Base-by-base conservation (phyloP, 306 rosid species). In the Vigna hirtella region DNA sequence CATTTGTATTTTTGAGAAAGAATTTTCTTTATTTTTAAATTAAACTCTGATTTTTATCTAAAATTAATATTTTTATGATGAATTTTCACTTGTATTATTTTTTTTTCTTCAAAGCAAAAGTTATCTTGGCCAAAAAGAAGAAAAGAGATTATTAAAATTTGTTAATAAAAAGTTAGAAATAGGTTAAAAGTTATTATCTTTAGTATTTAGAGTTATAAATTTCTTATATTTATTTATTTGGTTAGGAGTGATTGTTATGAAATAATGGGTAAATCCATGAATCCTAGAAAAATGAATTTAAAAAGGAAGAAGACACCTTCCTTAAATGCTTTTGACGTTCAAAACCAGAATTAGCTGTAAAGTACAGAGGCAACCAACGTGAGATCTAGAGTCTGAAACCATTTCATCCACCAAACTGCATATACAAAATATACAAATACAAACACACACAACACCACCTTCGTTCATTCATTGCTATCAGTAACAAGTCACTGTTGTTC, bases 321-420 rank as follows among this genome's bases (percentile, higher is more conserved):
- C 45, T 61, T 61, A 30, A 61, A 61, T 61, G 45, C 67, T 43
- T 61, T 15, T 61, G 22, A 61, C 43, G 66, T 26, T 20, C 66
- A 30, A 61, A 30, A 61, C 43, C 9, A 5, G 34, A 61, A 26
- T 58, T 58, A 58, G 65, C 38, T 58, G 65, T 58, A 58, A 58
- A 58, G 65, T 24, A 24, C 9, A 26, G 11, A 55, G n/a, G 11
- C 12, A 61, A 61, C 67, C 69, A 36, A 63, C 36, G 69, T 63
- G 28, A 63, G 69, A 63, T 63, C 69, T 28, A 63, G 5, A 30
- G 14, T n/a, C 26, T 63, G 49, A 63, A 63, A 34, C 24, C 67
- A 32, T 32, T 5, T 26, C 47, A 42, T 59, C 64, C 1, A 18
- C 40, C 36, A 26, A 16, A 34, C 17, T 26, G 6, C 4, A 26